Conservation (phyloP, 2,329 filamentous ascomycete genomes). For the Chalaropsis thielavioides region DNA sequence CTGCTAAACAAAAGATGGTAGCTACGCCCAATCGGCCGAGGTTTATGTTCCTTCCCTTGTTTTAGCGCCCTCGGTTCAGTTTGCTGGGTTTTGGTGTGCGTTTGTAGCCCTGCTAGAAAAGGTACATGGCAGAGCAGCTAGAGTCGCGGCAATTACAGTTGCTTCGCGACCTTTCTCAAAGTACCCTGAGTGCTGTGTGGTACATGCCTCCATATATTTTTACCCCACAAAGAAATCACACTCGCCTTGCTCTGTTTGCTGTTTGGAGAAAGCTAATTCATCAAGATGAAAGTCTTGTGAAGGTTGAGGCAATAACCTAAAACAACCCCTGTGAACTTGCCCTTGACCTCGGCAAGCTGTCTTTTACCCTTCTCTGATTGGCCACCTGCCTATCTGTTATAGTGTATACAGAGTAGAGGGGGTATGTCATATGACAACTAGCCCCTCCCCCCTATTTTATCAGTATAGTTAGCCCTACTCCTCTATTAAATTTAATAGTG, state of each 20-base stretch:
- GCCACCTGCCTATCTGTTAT: background rate
- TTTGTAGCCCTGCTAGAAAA: background rate
- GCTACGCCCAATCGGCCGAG: slow-evolving; percentile 8
- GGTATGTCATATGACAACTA: too few relatives aligned
- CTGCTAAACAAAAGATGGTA: background rate
- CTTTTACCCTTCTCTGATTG: background rate
- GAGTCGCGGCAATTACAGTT: background rate
- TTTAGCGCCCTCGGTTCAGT: slow-evolving; percentile 15
- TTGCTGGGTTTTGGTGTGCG: background rate
- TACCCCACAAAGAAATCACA: background rate
- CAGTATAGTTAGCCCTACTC: too few relatives aligned
- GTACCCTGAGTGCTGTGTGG: background rate
- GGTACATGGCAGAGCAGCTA: background rate
- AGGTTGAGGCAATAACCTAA: background rate
- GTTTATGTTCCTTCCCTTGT: slow-evolving; percentile 14
- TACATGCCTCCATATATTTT: background rate
- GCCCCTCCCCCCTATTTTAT: too few relatives aligned
- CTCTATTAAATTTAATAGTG: background rate
- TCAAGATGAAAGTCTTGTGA: background rate
- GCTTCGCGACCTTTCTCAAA: background rate
- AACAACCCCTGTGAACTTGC: background rate
- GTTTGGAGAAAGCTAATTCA: background rate
- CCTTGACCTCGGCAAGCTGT: background rate
- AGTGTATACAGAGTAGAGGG: too few relatives aligned
- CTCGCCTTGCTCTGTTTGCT: background rate